Base-by-base conservation (phyloP, 352 stramenopile genomes). In the Phytophthora idaei region DNA sequence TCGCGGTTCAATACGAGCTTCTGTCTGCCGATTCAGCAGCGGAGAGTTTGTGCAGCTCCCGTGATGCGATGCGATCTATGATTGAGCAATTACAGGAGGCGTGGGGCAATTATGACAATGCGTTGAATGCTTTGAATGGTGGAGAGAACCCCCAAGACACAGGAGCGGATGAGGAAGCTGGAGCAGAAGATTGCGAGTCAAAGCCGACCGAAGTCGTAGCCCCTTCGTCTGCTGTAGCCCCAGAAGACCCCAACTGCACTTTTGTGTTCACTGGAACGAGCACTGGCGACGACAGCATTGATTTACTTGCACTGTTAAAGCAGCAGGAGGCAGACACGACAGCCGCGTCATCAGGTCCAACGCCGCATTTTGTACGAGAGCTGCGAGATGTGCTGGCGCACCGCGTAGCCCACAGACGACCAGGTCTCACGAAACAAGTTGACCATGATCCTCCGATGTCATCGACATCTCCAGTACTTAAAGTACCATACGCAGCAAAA, bases 221-320 rank as follows among this genome's bases (percentile, higher is more conserved):
- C 54, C 36, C 34, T 1, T 46, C 55, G 8, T 53, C 58, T 44
- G 29, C 46, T 53, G 49, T 50, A 31, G 28, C 44, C 11, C n/a
- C 34, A 11, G 48, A 64, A 63, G 56, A 78, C n/a, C 44, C 57
- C 34, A 54, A 73, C 15, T 81, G 61, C 50, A 80, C 83, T 49
- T 50, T 88, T 49, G 73, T 92, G 14, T 92, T 90, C 57, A 90
- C 80, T 17, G 84, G 80, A n/a, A 92, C 84, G 21, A 92, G 84
- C 57, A 92, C 77, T 2, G 84, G 81, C 44, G 80, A 92, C 45
- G 74, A 74, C 25, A 81, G 73, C 25, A 90, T 92, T 42, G 84
- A 92, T 53, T 68, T 92, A 25, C 54, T 78, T 44, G 68, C 64
- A 29, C 47, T 89, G n/a, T 58, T 64, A 25, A 74, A 80, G 25